These are phyloP conservation scores for Calonectria leucothoes DNA, from an alignment of 2,329 filamentous ascomycete species.

Conservation along the genomic window DNA sequence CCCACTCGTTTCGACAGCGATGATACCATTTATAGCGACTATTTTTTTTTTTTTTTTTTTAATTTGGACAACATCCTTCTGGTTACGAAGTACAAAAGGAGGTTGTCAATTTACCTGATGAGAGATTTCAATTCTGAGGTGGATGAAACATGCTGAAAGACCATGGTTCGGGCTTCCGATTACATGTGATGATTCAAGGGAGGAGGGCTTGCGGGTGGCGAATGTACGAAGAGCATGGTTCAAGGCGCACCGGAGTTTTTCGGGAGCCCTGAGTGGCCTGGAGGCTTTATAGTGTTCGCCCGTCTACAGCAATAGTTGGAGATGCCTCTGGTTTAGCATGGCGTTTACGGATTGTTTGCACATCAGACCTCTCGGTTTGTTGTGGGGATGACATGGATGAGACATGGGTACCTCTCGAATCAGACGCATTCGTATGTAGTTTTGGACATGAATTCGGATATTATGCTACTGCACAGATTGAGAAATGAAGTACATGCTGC, in stretches of 20 bases:
- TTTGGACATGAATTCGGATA: slow-evolving; percentile 19
- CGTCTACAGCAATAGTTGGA: slow-evolving; percentile 13
- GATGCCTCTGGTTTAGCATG: slow-evolving; percentile 25
- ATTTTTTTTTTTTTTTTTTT: slow-evolving; percentile 39
- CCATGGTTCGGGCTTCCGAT: not conserved
- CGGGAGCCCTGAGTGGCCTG: not conserved
- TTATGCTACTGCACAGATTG: slow-evolving; percentile 17
- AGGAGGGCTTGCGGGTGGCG: not conserved
- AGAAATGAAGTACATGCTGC: slow-evolving; percentile 13
- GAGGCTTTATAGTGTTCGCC: slow-evolving; percentile 10
- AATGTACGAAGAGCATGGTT: slow-evolving; percentile 25
- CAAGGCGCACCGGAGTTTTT: slow-evolving; percentile 12
- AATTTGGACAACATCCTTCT: slow-evolving; percentile 28
- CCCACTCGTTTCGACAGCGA: slow-evolving; percentile 45
- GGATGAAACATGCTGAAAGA: not conserved
- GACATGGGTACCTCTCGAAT: slow-evolving; percentile 10
- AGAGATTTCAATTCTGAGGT: not conserved
- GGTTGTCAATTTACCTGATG: not conserved
- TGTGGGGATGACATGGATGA: slow-evolving; percentile 19
- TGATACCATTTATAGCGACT: slow-evolving; percentile 43
- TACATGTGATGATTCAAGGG: not conserved
- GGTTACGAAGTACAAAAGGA: not conserved
- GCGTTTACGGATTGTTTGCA: slow-evolving; percentile 24
- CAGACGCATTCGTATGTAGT: slow-evolving; percentile 14
- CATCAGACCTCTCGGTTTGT: not conserved